Base-by-base conservation (phyloP, 1,284 basidiomycete species). In the Trichosporon ovoides region DNA sequence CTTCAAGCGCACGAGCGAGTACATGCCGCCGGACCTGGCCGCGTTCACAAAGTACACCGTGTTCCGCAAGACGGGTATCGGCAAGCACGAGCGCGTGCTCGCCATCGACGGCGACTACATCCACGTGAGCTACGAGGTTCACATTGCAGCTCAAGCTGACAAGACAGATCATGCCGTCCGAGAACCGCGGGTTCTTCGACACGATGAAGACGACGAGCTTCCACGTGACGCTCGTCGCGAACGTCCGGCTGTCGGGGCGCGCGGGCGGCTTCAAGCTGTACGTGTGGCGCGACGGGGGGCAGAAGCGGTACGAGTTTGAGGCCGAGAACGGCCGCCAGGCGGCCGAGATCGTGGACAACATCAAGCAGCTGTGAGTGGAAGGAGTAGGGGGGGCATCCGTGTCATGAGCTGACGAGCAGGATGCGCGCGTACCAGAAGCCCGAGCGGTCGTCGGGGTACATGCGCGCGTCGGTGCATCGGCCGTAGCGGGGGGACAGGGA, bases 291-390 rank as follows among this genome's bases (percentile, higher is more conserved):
- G 86, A 87, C 50, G 82, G 83, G 11, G 83, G 85, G 34, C 78
- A 81, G 60, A 99, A 98, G 80, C 82, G 94, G 34, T 98, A 98
- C 73, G 95, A 98, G 70, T 97, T 98, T 72, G 96, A 99, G 77
- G 94, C 93, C 0, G 94, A 96, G 75, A 91, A 82, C 67, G 81
- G 87, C 0, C 85, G 85, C 69, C 76, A 86, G 58, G 92, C 93
- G 24, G 71, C 65, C 37, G 76, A 77, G 57, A 77, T 77, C 40
- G 68, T 76, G 12, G 57, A 60, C 4, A 67, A 70, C 1, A 69
- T 77, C 28, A 64, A 62, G 62, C 58, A 66, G 49, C 56, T 75
- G 73, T 74, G 61, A 68, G 72, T 65, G 9, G 22, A 12, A n/a
- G n/a, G n/a, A n/a, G n/a, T n/a, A n/a, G n/a, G n/a, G n/a, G n/a